phyloP scores from a whole-genome alignment of 2,329 filamentous ascomycete species.

The Ceratocystis smalleyi region DNA sequence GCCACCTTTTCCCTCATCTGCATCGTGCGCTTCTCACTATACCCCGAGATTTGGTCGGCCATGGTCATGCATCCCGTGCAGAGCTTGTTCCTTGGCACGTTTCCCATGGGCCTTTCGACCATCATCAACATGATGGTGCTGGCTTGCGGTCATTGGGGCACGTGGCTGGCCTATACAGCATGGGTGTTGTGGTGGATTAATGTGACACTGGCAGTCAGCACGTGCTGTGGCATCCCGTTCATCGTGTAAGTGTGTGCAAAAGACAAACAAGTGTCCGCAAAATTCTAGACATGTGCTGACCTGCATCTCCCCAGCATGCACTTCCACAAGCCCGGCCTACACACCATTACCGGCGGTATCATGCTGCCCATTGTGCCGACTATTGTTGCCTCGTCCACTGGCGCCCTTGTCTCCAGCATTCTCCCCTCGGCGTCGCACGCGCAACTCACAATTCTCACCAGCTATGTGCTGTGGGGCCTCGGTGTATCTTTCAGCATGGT shows the following conservation, averaged over 20 bases:
- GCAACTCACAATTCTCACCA: conserved; percentile 45
- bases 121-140: conserved; percentile 50
- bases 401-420: conserved; percentile 46
- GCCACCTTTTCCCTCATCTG: conserved; percentile 37
- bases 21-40: conserved; percentile 45
- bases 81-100: conserved; percentile 51
- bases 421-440: conserved; percentile 40
- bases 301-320: conserved; percentile 22
- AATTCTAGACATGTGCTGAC: not conserved
- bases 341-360: conserved; percentile 47
- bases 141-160: conserved; percentile 47
- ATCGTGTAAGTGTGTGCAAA: conserved; percentile 33
- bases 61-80: conserved; percentile 54
- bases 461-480: conserved; percentile 54
- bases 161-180: conserved; percentile 37
- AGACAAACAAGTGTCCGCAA: not conserved
- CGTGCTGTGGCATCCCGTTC: conserved; percentile 41
- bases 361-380: conserved; percentile 51
- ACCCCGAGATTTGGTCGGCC: conserved; percentile 47
- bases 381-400: conserved; percentile 49
- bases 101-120: conserved; percentile 54
- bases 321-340: conserved; percentile 32
- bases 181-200: conserved; percentile 47
- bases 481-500: conserved; percentile 43
- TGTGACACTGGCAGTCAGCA: conserved; percentile 34